Percentiles rank a stretch among this genome's conserved stretches.
Evolutionary conservation across 768 basidiomycete genomes (phyloP).

Genomic region (Serendipita sp.): DNA sequence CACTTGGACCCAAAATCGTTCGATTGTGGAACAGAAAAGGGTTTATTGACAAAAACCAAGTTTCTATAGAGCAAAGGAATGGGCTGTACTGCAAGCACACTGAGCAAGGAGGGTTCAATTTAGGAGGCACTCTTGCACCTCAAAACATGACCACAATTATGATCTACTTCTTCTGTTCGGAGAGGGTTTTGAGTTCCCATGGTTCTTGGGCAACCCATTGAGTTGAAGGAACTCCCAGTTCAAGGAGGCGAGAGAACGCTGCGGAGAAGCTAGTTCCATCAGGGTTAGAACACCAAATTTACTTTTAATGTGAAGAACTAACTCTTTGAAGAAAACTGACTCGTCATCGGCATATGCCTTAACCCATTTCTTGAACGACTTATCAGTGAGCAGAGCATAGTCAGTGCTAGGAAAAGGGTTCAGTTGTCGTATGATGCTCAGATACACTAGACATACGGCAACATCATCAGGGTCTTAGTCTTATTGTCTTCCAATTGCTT

Average conservation of each 20-base stretch:
- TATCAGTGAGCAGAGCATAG: constrained; percentile 78
- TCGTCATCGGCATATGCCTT: constrained; percentile 76
- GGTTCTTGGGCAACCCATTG: constrained; percentile 62
- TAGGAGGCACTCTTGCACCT: too few relatives aligned
- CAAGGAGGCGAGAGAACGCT: constrained; percentile 63
- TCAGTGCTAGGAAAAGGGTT: constrained; percentile 44
- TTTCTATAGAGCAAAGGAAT: too few relatives aligned
- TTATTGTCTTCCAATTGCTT: constrained; percentile 90
- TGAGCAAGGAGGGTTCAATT: too few relatives aligned
- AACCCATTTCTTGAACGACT: constrained; percentile 77
- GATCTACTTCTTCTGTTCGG: constrained; percentile 21
- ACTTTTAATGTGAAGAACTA: constrained; percentile 18
- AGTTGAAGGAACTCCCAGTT: constrained; percentile 76
- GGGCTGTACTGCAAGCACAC: too few relatives aligned
- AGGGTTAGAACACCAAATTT: constrained; percentile 3
- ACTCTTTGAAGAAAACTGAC: constrained; percentile 90
- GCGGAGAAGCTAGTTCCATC: constrained; percentile 51
- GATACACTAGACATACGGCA: constrained; percentile 44
- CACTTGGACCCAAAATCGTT: too few relatives aligned
- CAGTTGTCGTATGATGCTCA: not conserved
- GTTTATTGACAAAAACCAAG: too few relatives aligned
- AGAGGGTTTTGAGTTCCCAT: constrained; percentile 48
- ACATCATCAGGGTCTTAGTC: constrained; percentile 84
- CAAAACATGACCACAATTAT: not conserved
- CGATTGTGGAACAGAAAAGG: too few relatives aligned